Base-by-base conservation (phyloP, 2,329 filamentous ascomycete genomes). In the Cladosporium sp. region DNA sequence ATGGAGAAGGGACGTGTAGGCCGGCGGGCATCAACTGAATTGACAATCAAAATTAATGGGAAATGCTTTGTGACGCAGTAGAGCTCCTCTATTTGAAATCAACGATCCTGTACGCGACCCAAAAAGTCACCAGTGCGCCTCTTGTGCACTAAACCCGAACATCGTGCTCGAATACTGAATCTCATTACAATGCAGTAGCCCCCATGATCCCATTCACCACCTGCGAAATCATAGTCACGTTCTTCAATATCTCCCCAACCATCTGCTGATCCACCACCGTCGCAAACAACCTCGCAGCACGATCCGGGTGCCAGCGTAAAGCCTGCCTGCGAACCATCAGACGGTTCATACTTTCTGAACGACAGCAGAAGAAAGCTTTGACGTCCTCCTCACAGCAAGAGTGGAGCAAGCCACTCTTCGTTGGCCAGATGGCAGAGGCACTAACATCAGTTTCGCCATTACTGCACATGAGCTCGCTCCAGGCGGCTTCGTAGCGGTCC, bases 221-320 rank as follows among this genome's bases (percentile, higher is more conserved):
- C 52, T 55, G 52, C 28, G 52, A 55, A 13, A 55, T 45, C 52
- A 55, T 45, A 7, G 47, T 50, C 19, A 50, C 32, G 20, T 28
- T 32, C 25, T 9, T 32, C 24, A 53, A 4, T n/a, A 55, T 2
- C 24, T 35, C 28, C 13, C 13, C 4, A 4, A 39, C 8, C 34
- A 22, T 19, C 7, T 19, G 1, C 28, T 39, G 20, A 17, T 37
- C 32, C 15, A 10, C 5, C 6, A 56, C 6, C 19, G 19, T 7
- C 3, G 28, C 42, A 3, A 56, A 39, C 4, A 39, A 34, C 53
- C 53, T 37, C 19, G 24, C 42, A 15, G 53, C 35, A 5, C 45
- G 42, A 47, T 56, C 53, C 6, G 32, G 42, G 40, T 56, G 40
- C 53, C 53, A 48, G 7, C 40, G 53, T 15, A 49, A n/a, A n/a